Evolutionary conservation across 257 asterid species (phyloP), one percentile per base, ranked within the genome.

Genomic region (Scutellaria baicalensis): DNA sequence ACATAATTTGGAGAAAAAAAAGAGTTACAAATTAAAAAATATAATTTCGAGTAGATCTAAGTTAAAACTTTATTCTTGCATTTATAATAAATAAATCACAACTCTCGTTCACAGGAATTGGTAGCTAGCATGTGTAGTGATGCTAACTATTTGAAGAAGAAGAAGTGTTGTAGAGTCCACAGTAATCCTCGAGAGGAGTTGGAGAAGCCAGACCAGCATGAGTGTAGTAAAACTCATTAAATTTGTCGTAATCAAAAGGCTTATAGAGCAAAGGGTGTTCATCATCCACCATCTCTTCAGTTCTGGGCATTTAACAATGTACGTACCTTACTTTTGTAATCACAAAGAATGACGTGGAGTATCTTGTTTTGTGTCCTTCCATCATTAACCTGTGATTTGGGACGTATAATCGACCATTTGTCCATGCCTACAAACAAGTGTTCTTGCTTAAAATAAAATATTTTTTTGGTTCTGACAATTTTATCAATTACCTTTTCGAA

Each of bases 251-350:
- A 63, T 83, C 89, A 66, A 69, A 83, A 40, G 92, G 92, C 44
- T 79, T 83, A 71, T 72, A 86, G 3, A 82, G 81, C 27, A 86
- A 48, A 0, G 92, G 87, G 59, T 86, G 84, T 0, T 83, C 80
- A 42, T 82, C 86, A 18, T 89, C 90, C 9, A 81, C 82, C 51
- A 82, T 50, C 60, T 81, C 87, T 45, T 80, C 71, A n/a, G n/a
- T n/a, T n/a, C n/a, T 0, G 92, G 88, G 0, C 86, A 82, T 59
- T 79, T 68, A 44, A 86, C 64, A 2, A 35, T 75, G 44, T 69
- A 76, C 92, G 0, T 61, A 14, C n/a, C n/a, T n/a, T n/a, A n/a
- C n/a, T 66, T 77, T 78, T 3, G 83, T 77, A 9, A 66, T 33
- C 14, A 73, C 58, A 49, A 74, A 74, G 12, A 74, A 18, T 21